Base-by-base conservation (phyloP, 805 yeast genomes). In the Pichia heedii region DNA sequence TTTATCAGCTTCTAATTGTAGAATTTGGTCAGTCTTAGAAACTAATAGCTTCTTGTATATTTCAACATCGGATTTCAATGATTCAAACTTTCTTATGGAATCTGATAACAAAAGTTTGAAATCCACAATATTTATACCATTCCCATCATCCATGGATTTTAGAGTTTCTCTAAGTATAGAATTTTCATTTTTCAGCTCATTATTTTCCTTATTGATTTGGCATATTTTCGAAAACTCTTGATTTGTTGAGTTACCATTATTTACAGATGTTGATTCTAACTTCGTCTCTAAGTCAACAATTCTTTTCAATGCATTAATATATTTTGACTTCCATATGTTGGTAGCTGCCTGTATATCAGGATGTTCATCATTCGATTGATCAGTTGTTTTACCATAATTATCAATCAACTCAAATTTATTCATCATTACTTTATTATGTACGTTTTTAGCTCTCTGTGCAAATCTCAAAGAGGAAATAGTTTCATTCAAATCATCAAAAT, bases 381-480 rank as follows among this genome's bases (percentile, higher is more conserved):
- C 38, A 12, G 10, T 18, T 2, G 7, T n/a, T 2, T 11, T 27
- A 15, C 13, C 16, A 15, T 19, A 18, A 6, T 22, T 20, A 19
- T 18, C 16, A 22, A 9, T 27, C 13, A 19, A 2, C 20, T 34
- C 18, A 24, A 9, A 12, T 4, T 24, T 33, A 26, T 42, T 37
- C 5, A 24, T 20, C 24, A 19, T 33, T 16, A 22, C 39, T 16
- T 18, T 30, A 34, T 42, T 42, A 20, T 22, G 33, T 16, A 42
- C 41, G 33, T 64, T 67, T 61, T 81, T 82, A 8, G 90, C 87
- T 19, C 93, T 65, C 0, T 76, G 67, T 0, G 93, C 95, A 58
- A 86, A 84, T 37, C 90, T 63, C 44, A 87, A 62, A 0, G 89
- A 79, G 5, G 87, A 78, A 6, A 84, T 46, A 0, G 94, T 83